Conservation (phyloP, 805 yeast genomes). For the Candida sithepensis region DNA sequence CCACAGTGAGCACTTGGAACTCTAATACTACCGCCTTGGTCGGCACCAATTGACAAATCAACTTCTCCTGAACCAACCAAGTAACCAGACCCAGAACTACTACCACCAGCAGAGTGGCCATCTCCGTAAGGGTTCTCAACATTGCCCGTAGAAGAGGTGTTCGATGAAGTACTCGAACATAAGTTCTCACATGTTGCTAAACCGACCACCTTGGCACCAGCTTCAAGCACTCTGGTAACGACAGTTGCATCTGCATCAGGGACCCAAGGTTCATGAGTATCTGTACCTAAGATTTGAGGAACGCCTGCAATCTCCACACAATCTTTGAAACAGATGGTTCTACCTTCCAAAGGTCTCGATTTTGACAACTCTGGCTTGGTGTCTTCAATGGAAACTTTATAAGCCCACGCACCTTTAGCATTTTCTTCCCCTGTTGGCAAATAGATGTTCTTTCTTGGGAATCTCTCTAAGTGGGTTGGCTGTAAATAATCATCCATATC, state of each 20-base stretch:
- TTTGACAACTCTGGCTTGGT: constrained; percentile 31
- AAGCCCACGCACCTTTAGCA: constrained; percentile 32
- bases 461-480: constrained; percentile 27
- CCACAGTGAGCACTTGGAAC: constrained; percentile 39
- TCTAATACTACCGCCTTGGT: constrained; percentile 47
- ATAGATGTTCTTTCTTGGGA: constrained; percentile 30
- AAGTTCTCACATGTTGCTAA: constrained; percentile 36
- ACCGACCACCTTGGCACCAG: constrained; percentile 34
- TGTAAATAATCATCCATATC: constrained; percentile 31
- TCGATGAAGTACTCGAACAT: constrained; percentile 26
- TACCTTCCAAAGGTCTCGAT: constrained; percentile 23
- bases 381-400: constrained; percentile 25
- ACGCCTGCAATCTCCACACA: constrained; percentile 34
- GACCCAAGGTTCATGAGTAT: constrained; percentile 29
- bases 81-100: constrained; percentile 44
- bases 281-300: constrained; percentile 36
- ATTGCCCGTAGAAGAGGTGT: constrained; percentile 38
- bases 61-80: constrained; percentile 45
- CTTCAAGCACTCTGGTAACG: constrained; percentile 32
- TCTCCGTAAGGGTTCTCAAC: constrained; percentile 40
- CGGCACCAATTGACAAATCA: constrained; percentile 35
- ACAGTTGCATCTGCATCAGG: constrained; percentile 36
- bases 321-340: constrained; percentile 33
- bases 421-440: constrained; percentile 24
- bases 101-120: constrained; percentile 38